Base-by-base conservation (phyloP, 2,329 filamentous ascomycete species). In the Xylariales sp. region DNA sequence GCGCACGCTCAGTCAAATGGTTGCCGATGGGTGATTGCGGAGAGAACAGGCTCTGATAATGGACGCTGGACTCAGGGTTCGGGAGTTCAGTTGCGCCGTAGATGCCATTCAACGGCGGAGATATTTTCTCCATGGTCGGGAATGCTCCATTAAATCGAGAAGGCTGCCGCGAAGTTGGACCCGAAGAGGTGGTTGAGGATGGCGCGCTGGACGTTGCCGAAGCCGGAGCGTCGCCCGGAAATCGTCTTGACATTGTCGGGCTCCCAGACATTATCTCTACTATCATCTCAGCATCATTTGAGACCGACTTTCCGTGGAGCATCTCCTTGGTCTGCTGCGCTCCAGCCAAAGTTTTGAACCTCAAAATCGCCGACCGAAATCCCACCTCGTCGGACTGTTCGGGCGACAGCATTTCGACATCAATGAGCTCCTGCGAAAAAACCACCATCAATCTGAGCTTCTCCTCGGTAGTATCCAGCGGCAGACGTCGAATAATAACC, bases 21-120 rank as follows among this genome's bases (percentile, higher is more conserved):
- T 81, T 84, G 29, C 78, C 81, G 38, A 88, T 81, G 2, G 84
- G 84, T 5, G 84, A 88, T 48, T 85, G 83, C 1, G 83, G 78
- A 11, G 82, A 84, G 61, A 88, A 89, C 18, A 87, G 62, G 43
- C 68, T 79, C 47, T 81, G 77, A 48, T 78, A 78, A 41, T 71
- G 66, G 13, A 65, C 57, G 54, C 59, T 72, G 4, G 66, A 62
- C 21, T 81, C 78, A 4, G 74, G 67, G 36, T 74, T 72, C n/a
- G 75, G 67, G 33, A 84, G 69, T 43, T 85, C 80, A 42, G 69
- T 73, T 40, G 70, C 72, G 47, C 69, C 66, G 51, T 72, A 72
- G 36, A 68, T 63, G 29, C 66, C 66, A 43, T 72, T 79, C 41
- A 74, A 70, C 4, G 81, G 74, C 25, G 80, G 78, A 18, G 81